Evolutionary conservation across 495 filamentous ascomycete genomes (phyloP), one percentile per base, ranked within the genome.

Genomic region (Cryomyces minteri): DNA sequence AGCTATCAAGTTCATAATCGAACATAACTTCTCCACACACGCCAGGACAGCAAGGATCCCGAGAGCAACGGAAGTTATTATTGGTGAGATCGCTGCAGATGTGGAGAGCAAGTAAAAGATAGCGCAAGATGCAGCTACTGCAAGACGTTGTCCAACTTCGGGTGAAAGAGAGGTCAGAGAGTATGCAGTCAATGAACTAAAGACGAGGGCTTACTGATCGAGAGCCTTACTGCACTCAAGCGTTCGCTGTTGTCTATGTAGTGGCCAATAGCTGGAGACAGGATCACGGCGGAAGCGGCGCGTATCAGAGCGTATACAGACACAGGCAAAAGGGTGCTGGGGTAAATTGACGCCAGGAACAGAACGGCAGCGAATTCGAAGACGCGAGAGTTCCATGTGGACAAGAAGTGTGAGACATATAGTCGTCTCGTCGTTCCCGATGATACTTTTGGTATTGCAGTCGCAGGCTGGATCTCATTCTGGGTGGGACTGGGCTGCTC

Each of bases 341-440:
- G 44, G 43, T 48, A 51, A 43, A 74, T 68, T 2, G 65, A 50
- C 1, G 78, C 77, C 14, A 79, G 67, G 57, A 74, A 81, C 9
- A 78, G 60, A 6, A 79, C 72, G 1, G 73, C 72, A 11, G 65
- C 76, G 44, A 78, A 77, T 52, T 83, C 79, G 58, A 81, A 84
- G 41, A 72, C 60, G 39, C 79, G 68, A 2, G 77, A 74, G 51
- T 82, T 84, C 79, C 77, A 84, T 43, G 78, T 72, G 5, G 77
- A 82, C 2, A 82, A 65, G 45, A 71, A 67, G 55, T 83, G 79
- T 0, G 77, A 76, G 18, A 64, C 59, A 48, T 78, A 78, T 0
- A 73, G 65, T 37, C 18, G 18, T 25, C 18, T 25, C 18, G 18
- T 25, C 18, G 18, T 25, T 25, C 18, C 18, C 2, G 2, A 25